A percentile compares a stretch with the other conserved stretches of the same genome.
Conservation (phyloP, 768 basidiomycete species). For the Rhodotorula paludigena region DNA sequence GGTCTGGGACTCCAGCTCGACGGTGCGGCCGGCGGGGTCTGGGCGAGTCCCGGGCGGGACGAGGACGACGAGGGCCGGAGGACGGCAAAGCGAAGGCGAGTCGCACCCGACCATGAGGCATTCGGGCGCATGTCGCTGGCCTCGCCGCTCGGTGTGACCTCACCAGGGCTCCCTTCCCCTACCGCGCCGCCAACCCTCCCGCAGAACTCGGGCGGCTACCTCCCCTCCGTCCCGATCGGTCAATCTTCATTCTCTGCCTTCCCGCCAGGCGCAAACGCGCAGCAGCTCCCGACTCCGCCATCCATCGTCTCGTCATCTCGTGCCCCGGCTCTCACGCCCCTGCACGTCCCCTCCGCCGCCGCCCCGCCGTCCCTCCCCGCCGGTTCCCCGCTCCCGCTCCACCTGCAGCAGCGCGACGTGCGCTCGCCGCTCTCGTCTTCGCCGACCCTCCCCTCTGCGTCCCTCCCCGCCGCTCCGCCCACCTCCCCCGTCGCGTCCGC, state of each 20-base stretch:
- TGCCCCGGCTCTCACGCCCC: background rate
- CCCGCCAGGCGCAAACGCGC: no score
- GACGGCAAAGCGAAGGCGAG: background rate
- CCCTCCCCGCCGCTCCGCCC: slow-evolving; percentile 19
- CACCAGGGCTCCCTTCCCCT: background rate
- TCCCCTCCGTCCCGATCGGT: no score
- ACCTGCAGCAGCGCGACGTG: background rate
- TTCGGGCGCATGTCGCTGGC: slow-evolving; percentile 17
- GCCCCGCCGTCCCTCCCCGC: background rate
- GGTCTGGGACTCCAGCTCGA: background rate
- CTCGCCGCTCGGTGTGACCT: background rate
- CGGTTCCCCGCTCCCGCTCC: background rate
- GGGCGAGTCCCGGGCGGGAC: background rate
- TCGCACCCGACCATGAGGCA: slow-evolving; percentile 26
- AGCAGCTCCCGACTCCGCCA: background rate
- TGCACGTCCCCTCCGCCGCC: no score
- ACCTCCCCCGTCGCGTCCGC: slow-evolving; percentile 18
- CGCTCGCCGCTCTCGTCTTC: background rate
- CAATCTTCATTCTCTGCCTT: no score
- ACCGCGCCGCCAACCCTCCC: background rate
- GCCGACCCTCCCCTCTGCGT: background rate
- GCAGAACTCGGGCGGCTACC: background rate
- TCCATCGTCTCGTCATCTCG: background rate
- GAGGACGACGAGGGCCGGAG: background rate
- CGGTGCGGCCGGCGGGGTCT: no score